These are phyloP conservation scores for Neurospora africana DNA, from an alignment of 495 filamentous ascomycete species.

Conservation along the genomic window DNA sequence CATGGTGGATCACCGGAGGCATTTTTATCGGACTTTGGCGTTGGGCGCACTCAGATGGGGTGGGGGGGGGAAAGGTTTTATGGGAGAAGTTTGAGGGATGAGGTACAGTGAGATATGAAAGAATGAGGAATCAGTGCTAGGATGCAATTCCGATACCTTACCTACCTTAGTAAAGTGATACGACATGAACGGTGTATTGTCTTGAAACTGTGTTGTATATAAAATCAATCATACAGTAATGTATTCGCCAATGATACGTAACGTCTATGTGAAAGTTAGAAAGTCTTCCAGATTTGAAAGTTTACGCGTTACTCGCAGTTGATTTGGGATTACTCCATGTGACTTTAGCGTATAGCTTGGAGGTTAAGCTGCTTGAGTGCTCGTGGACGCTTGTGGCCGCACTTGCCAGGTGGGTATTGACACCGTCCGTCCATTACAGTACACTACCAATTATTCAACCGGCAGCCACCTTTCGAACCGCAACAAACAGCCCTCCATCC, in stretches of 20 bases:
- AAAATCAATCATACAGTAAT: background rate
- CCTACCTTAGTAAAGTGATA: background rate
- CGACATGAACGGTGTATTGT: background rate
- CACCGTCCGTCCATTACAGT: background rate
- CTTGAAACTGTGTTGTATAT: background rate
- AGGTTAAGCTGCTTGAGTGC: background rate
- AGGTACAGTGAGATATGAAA: background rate
- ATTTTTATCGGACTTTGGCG: background rate
- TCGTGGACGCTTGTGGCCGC: background rate
- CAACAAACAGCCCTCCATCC: background rate
- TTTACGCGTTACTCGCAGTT: background rate
- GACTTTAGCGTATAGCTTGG: background rate
- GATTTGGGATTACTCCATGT: background rate
- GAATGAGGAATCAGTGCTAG: background rate
- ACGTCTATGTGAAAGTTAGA: background rate
- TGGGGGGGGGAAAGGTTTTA: background rate
- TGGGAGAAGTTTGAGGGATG: background rate
- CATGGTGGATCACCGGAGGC: background rate
- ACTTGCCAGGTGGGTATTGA: background rate
- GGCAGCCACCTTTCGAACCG: background rate
- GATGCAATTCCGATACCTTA: background rate
- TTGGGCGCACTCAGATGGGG: background rate
- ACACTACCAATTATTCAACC: background rate
- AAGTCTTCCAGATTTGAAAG: background rate
- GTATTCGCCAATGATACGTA: background rate